These are phyloP conservation scores for Emergomyces orientalis DNA, from an alignment of 2,329 filamentous ascomycete genomes.

Conservation along the genomic window DNA sequence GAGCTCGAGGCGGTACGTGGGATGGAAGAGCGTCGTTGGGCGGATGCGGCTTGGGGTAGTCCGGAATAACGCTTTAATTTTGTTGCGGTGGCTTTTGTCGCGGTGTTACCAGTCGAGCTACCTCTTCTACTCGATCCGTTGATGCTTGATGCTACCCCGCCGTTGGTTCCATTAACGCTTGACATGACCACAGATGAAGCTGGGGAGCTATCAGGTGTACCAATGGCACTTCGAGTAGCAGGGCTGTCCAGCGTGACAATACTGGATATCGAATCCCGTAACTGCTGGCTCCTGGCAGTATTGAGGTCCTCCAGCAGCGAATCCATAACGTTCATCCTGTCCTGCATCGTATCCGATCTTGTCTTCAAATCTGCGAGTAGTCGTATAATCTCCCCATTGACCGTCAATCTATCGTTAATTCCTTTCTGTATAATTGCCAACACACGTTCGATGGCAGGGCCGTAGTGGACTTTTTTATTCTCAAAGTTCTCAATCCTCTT, in stretches of 20 bases:
- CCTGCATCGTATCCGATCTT: constrained; percentile 69
- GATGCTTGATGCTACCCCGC: constrained; percentile 35
- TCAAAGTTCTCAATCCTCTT: constrained; percentile 92
- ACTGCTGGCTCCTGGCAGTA: constrained; percentile 55
- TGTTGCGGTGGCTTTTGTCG: constrained; percentile 31
- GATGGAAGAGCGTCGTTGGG: constrained; percentile 30
- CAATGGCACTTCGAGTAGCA: constrained; percentile 57
- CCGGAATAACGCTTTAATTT: constrained; percentile 41
- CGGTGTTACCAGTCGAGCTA: constrained; percentile 36
- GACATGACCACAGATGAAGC: constrained; percentile 55
- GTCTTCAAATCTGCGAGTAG: constrained; percentile 75
- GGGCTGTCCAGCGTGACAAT: constrained; percentile 78
- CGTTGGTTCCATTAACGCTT: constrained; percentile 42
- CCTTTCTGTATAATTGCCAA: constrained; percentile 89
- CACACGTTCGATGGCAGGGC: constrained; percentile 84
- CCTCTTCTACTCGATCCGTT: constrained; percentile 39
- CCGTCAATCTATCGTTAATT: constrained; percentile 87
- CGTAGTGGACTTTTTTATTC: constrained; percentile 88
- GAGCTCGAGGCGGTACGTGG: constrained; percentile 24
- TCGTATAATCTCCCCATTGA: constrained; percentile 88
- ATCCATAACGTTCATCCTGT: constrained; percentile 70
- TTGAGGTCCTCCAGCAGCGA: constrained; percentile 61
- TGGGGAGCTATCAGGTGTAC: constrained; percentile 63
- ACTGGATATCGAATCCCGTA: constrained; percentile 87
- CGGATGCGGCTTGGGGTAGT: constrained; percentile 32